Conservation (phyloP, 805 yeast genomes). For the Lachancea lanzarotensis region DNA sequence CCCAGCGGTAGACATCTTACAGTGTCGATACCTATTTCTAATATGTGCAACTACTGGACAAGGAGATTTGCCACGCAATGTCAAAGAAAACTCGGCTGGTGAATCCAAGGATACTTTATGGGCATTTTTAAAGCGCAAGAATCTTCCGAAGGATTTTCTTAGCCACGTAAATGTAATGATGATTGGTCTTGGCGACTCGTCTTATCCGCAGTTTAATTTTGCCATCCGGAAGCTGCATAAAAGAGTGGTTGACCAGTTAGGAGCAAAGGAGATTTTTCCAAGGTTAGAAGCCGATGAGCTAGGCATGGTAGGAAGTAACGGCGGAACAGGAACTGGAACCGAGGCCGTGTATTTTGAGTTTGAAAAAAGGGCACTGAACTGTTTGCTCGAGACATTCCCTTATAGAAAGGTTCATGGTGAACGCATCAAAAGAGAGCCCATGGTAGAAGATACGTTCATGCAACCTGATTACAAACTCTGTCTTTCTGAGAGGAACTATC, state of each 20-base stretch:
- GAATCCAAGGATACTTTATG: slow-evolving; percentile 41
- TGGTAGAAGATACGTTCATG: slow-evolving; percentile 22
- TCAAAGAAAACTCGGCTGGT: slow-evolving; percentile 35
- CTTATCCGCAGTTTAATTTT: slow-evolving; percentile 81
- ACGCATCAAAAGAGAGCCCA: slow-evolving; percentile 14
- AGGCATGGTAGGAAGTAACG: slow-evolving; percentile 55
- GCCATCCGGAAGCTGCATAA: slow-evolving; percentile 81
- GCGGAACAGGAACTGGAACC: slow-evolving; percentile 35
- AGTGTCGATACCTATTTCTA: slow-evolving; percentile 36
- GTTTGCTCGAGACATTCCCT: slow-evolving; percentile 33
- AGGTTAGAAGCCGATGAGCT: slow-evolving; percentile 89
- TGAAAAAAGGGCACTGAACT: slow-evolving; percentile 45
- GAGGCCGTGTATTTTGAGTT: slow-evolving; percentile 76
- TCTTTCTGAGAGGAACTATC: background rate
- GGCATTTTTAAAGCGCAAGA: slow-evolving; percentile 62
- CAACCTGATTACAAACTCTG: slow-evolving; percentile 26
- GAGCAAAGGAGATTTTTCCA: slow-evolving; percentile 63
- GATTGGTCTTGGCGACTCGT: slow-evolving; percentile 90
- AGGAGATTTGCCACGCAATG: slow-evolving; percentile 84
- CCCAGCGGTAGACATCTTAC: slow-evolving; percentile 46
- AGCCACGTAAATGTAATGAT: slow-evolving; percentile 58
- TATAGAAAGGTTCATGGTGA: slow-evolving; percentile 24
- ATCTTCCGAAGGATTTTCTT: slow-evolving; percentile 55
- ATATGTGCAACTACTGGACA: slow-evolving; percentile 92
- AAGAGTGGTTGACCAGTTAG: slow-evolving; percentile 65